Conservation (phyloP, 2,329 filamentous ascomycete genomes). For the Aspergillus persii region DNA sequence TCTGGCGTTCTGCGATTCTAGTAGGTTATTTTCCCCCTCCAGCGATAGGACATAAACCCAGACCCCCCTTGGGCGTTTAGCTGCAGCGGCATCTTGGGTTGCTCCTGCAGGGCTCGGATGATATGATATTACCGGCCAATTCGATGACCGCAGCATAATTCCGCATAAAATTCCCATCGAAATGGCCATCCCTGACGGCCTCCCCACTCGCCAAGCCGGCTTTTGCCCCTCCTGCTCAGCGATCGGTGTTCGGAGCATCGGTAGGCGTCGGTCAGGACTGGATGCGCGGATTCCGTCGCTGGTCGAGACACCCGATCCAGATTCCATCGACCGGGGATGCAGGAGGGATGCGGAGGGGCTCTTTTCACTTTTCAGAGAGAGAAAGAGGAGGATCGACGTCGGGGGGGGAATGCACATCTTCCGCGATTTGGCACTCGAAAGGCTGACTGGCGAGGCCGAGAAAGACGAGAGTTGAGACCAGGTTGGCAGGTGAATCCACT, state of each 20-base stretch:
- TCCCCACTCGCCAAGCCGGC: slow-evolving; percentile 18
- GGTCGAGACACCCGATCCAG: neutral
- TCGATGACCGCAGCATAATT: neutral
- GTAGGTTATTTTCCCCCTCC: too few relatives aligned
- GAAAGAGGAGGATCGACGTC: neutral
- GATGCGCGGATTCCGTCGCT: neutral
- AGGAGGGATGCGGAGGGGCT: neutral
- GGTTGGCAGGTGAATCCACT: neutral
- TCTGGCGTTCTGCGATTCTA: too few relatives aligned
- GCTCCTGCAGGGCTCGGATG: neutral
- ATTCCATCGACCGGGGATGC: neutral
- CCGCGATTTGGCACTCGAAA: neutral
- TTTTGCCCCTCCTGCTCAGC: slow-evolving; percentile 6
- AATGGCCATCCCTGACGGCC: neutral
- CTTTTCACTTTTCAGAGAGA: neutral
- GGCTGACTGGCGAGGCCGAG: neutral
- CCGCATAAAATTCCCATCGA: neutral
- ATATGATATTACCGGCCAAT: neutral
- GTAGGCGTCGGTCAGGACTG: neutral
- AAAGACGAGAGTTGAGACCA: neutral
- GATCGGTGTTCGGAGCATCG: slow-evolving; percentile 4
- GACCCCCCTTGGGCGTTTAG: too few relatives aligned
- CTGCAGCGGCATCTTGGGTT: too few relatives aligned
- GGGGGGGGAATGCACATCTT: neutral
- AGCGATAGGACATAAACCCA: too few relatives aligned